Conservation (phyloP, 2,329 filamentous ascomycete genomes). For the Exophiala xenobiotica region DNA sequence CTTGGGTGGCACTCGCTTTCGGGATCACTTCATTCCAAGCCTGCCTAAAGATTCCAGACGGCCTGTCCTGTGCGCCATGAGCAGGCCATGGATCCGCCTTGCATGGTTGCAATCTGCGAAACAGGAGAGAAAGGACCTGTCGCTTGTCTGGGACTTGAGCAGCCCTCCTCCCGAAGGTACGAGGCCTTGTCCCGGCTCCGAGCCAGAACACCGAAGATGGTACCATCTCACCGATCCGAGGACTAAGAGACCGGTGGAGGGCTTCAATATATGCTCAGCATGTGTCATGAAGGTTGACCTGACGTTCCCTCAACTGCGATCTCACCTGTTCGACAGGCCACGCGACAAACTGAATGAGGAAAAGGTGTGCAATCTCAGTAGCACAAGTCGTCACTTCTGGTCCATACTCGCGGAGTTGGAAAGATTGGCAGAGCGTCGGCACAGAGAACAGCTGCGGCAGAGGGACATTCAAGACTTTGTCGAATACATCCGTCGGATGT, state of each 20-base stretch:
- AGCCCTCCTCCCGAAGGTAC: conserved; percentile 60
- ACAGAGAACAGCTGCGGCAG: conserved; percentile 36
- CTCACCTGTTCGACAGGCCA: conserved; percentile 25
- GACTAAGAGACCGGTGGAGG: conserved; percentile 61
- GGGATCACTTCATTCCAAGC: conserved; percentile 63
- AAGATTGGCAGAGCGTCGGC: conserved; percentile 49
- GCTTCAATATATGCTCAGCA: conserved; percentile 72
- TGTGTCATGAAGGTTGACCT: conserved; percentile 72
- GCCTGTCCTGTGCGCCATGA: conserved; percentile 73
- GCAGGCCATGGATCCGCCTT: conserved; percentile 76
- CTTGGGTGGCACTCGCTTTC: conserved; percentile 70
- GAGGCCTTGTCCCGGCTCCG: conserved; percentile 58
- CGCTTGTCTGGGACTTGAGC: conserved; percentile 64
- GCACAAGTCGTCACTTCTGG: conserved; percentile 57
- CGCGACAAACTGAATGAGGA: conserved; percentile 43
- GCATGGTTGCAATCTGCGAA: conserved; percentile 80
- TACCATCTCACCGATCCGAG: conserved; percentile 70
- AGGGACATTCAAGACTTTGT: conserved; percentile 63
- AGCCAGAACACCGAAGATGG: conserved; percentile 65
- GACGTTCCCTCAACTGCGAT: conserved; percentile 68
- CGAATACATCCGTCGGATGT: conserved; percentile 61
- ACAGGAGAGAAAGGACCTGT: conserved; percentile 63
- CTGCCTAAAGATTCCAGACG: conserved; percentile 57
- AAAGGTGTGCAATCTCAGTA: conserved; percentile 69
- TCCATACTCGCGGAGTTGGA: conserved; percentile 59